A percentile compares a stretch with the other conserved stretches of the same genome.
Conservation (phyloP, 2,329 filamentous ascomycete genomes). For the Remersonia thermophila region DNA sequence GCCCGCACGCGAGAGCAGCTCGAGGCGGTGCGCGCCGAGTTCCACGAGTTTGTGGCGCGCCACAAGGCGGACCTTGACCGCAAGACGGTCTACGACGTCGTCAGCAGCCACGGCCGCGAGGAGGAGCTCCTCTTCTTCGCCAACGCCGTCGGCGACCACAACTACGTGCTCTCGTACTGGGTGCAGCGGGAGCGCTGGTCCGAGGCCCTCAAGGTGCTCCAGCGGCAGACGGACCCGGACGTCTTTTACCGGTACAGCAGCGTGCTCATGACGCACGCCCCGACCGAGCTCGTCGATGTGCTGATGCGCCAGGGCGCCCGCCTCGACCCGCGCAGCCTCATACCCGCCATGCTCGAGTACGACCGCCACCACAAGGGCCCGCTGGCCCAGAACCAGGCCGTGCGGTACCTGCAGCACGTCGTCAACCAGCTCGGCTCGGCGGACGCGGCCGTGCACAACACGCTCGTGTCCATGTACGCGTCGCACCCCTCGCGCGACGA, state of each 20-base stretch:
- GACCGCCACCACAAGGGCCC: constrained; percentile 63
- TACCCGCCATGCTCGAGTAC: constrained; percentile 88
- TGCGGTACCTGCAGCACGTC: constrained; percentile 85
- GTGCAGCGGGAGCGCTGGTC: constrained; percentile 87
- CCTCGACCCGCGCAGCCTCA: constrained; percentile 74
- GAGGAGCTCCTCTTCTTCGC: constrained; percentile 88
- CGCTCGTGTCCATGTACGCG: constrained; percentile 89
- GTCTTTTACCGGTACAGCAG: constrained; percentile 96
- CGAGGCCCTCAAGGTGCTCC: constrained; percentile 76
- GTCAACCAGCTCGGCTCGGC: constrained; percentile 75
- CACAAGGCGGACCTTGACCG: constrained; percentile 80
- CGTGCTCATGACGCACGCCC: constrained; percentile 84
- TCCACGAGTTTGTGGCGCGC: constrained; percentile 73
- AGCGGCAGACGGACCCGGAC: constrained; percentile 82
- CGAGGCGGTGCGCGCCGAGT: constrained; percentile 60
- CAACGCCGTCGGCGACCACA: constrained; percentile 77
- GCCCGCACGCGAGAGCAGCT: constrained; percentile 63
- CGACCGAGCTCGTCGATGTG: constrained; percentile 83
- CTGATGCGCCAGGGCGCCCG: constrained; percentile 74
- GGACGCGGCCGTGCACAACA: constrained; percentile 88
- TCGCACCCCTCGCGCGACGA: constrained; percentile 76
- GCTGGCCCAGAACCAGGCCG: constrained; percentile 71
- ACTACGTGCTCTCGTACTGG: constrained; percentile 95
- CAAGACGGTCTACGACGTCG: constrained; percentile 89
- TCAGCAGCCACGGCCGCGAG: constrained; percentile 89